These are phyloP conservation scores for Pythium coloratum DNA, from an alignment of 352 stramenopile genomes.

Conservation along the genomic window DNA sequence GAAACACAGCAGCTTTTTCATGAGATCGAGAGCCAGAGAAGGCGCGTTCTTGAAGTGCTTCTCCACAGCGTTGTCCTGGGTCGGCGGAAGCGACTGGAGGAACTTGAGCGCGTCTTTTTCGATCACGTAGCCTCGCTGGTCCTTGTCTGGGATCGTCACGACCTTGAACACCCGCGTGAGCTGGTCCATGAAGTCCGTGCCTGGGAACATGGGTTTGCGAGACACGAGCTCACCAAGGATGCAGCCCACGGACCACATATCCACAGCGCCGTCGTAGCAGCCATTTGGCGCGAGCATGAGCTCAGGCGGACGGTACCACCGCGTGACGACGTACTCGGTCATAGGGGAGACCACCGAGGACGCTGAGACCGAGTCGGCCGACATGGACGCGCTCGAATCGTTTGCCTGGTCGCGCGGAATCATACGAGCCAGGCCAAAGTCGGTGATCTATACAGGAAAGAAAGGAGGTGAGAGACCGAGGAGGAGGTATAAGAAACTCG, in stretches of 20 bases:
- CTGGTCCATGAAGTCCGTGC: conserved; percentile 85
- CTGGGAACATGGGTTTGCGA: conserved; percentile 77
- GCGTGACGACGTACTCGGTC: conserved; percentile 90
- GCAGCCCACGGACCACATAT: conserved; percentile 88
- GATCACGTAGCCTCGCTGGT: conserved; percentile 67
- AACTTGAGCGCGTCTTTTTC: conserved; percentile 87
- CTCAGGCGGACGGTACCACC: conserved; percentile 92
- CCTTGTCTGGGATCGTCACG: conserved; percentile 63
- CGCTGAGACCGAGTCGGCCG: conserved; percentile 13
- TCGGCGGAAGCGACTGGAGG: conserved; percentile 63
- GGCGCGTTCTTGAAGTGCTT: conserved; percentile 48
- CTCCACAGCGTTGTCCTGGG: conserved; percentile 55
- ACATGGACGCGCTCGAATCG: conserved; percentile 19
- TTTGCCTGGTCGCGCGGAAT: conserved; percentile 52
- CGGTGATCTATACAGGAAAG: conserved; percentile 68
- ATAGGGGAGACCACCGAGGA: conserved; percentile 58
- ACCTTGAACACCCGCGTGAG: conserved; percentile 81
- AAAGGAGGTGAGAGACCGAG: not conserved
- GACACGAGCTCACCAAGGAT: conserved; percentile 93
- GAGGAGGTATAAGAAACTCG: not conserved
- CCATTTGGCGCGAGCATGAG: conserved; percentile 91
- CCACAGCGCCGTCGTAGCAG: conserved; percentile 85
- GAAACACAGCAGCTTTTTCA: conserved; percentile 89
- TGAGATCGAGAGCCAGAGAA: conserved; percentile 67
- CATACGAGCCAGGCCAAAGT: conserved; percentile 93